Evolutionary conservation across 257 asterid genomes (phyloP).

Genomic region (Plantago elongata): DNA sequence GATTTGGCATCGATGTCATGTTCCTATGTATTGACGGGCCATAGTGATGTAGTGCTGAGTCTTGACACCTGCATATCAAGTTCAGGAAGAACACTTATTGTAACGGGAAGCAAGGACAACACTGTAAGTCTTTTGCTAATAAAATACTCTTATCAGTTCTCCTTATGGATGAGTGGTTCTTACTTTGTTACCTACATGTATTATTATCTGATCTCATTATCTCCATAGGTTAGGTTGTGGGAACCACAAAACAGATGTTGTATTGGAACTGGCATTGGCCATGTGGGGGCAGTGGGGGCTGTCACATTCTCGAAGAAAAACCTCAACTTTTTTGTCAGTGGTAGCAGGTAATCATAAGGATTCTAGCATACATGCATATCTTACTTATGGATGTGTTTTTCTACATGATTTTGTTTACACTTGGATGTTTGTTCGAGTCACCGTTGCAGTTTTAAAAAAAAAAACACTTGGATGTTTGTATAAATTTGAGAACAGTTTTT

Average conservation of each 20-base stretch:
- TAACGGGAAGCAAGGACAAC: slow-evolving; percentile 93
- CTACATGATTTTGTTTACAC: neutral
- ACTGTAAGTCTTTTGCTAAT: slow-evolving; percentile 44
- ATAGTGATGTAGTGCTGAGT: slow-evolving; percentile 76
- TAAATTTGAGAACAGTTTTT: no score
- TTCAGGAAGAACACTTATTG: slow-evolving; percentile 66
- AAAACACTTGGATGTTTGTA: neutral
- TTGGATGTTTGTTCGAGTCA: no score
- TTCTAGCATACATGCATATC: neutral
- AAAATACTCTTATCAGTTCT: slow-evolving; percentile 8
- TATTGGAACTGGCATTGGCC: slow-evolving; percentile 86
- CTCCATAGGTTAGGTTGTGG: slow-evolving; percentile 88
- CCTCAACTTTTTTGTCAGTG: slow-evolving; percentile 76
- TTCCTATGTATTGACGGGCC: slow-evolving; percentile 86
- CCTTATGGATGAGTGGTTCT: slow-evolving; percentile 1
- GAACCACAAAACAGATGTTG: slow-evolving; percentile 59
- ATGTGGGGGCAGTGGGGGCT: slow-evolving; percentile 86
- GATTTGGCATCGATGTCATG: slow-evolving; percentile 97
- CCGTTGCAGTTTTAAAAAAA: no score
- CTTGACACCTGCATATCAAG: slow-evolving; percentile 70
- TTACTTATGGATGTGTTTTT: neutral
- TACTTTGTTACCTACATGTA: neutral
- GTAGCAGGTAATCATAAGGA: slow-evolving; percentile 64
- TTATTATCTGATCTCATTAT: slow-evolving; percentile 23
- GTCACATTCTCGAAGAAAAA: slow-evolving; percentile 75